These are phyloP conservation scores for Globisporangium spiculum DNA, from an alignment of 352 stramenopile species.

Conservation along the genomic window DNA sequence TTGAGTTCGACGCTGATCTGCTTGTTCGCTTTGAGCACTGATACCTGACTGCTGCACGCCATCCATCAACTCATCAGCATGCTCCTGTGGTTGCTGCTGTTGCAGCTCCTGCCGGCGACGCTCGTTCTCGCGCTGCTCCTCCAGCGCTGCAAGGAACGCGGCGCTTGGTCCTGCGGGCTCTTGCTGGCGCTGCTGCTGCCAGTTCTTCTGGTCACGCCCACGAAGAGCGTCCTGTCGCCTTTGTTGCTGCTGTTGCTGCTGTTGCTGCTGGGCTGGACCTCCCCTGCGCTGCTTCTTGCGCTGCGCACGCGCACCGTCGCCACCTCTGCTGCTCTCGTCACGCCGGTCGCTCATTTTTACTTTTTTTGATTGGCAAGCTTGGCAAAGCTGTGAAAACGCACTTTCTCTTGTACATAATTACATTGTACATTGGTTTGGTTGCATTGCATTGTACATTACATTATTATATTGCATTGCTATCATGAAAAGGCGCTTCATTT, in stretches of 20 bases:
- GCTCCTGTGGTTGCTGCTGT: background rate
- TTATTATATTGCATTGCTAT: background rate
- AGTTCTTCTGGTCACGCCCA: background rate
- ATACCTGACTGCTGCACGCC: too few relatives aligned
- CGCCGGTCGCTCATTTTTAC: background rate
- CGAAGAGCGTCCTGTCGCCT: background rate
- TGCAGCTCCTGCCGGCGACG: slow-evolving; percentile 17
- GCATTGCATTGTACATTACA: background rate
- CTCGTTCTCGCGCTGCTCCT: slow-evolving; percentile 46
- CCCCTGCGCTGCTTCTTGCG: slow-evolving; percentile 8
- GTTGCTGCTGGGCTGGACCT: background rate
- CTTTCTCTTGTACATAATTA: background rate
- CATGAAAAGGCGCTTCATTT: background rate
- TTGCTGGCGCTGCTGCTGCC: background rate
- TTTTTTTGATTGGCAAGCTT: background rate
- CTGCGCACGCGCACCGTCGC: background rate
- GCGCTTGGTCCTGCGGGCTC: slow-evolving; percentile 19
- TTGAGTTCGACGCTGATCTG: background rate
- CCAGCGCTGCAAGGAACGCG: slow-evolving; percentile 57
- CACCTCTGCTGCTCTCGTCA: background rate
- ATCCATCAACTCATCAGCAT: background rate
- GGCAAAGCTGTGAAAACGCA: background rate
- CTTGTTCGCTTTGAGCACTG: background rate
- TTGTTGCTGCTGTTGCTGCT: background rate
- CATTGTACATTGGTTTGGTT: background rate